Evolutionary conservation across 805 yeast species (phyloP), one percentile per base, ranked within the genome.

Genomic region (Wickerhamomyces rabaulensis): DNA sequence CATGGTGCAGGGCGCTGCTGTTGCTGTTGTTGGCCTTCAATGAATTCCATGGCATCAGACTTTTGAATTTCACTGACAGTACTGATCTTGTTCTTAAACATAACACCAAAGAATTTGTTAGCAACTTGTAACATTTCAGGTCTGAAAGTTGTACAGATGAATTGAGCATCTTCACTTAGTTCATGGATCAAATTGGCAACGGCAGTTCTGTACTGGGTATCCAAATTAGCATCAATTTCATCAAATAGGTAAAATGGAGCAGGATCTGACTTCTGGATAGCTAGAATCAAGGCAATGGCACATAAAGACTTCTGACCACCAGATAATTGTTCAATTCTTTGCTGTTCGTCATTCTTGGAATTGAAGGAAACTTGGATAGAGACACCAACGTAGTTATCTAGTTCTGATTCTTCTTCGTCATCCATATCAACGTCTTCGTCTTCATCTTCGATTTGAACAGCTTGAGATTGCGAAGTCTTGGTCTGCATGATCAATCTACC

Each of bases 261-360:
- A 10, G 98, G 98, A 56, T 94, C 98, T 53, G 95, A 88, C 60
- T 78, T 81, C 68, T 94, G 99, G 49, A 92, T 88, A 4, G 99
- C 97, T 48, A 94, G 74, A 53, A 94, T 91, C 43, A 94, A 75
- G 0, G 98, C 91, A 55, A 94, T 81, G 1, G 99, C 98, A 71
- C 98, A 91, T n/a, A 94, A 70, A 0, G 97, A 87, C 63, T 92
- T 92, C 61, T 94, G 99, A 10, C 99, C 99, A 37, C 99, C 99
- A 1, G 97, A 88, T 16, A 94, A 71, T 62, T 91, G 97, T 62
- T 89, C 96, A 47, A 92, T 84, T 51, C 87, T 75, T 50, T 84
- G 86, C 62, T 88, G 96, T 54, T 90, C 97, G 60, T 91, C 86
- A 23, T 76, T 74, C 59, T 83, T 83, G 9, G 95, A 84, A 62